Conservation (phyloP, 2,329 filamentous ascomycete genomes). For the Ustulina deusta region DNA sequence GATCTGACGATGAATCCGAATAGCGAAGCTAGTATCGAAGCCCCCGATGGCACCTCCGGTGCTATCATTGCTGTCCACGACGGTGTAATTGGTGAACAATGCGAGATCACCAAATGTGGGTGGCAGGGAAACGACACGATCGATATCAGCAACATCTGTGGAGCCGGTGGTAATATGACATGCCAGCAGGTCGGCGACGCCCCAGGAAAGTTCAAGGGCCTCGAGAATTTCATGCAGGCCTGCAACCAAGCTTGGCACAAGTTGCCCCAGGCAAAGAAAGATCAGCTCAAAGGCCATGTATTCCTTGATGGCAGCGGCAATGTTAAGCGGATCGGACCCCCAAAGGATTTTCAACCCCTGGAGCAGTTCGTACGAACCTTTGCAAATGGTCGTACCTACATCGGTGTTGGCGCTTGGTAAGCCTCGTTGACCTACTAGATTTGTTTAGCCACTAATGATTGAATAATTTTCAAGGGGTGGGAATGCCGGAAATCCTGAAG, state of each 20-base stretch:
- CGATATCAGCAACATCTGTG: conserved; percentile 54
- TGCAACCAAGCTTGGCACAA: conserved; percentile 53
- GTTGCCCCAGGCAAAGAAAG: conserved; percentile 49
- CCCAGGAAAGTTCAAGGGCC: conserved; percentile 53
- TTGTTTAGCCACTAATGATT: conserved; percentile 19
- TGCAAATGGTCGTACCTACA: conserved; percentile 54
- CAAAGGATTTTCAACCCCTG: conserved; percentile 52
- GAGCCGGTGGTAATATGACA: conserved; percentile 56
- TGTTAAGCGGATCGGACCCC: conserved; percentile 52
- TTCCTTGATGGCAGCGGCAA: conserved; percentile 49
- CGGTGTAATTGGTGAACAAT: conserved; percentile 55
- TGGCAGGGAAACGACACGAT: conserved; percentile 47
- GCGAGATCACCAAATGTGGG: conserved; percentile 56
- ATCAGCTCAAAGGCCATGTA: conserved; percentile 51
- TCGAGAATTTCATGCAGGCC: conserved; percentile 55
- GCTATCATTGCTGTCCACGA: conserved; percentile 57
- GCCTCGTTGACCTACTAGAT: conserved; percentile 1
- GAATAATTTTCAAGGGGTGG: conserved; percentile 44
- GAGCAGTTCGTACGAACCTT: conserved; percentile 55
- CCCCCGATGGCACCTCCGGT: conserved; percentile 52
- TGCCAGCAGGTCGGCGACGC: conserved; percentile 54
- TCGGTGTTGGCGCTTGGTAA: conserved; percentile 54
- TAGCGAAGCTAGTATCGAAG: conserved; percentile 46
- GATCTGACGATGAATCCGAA: conserved; percentile 51
- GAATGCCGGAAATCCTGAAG: conserved; percentile 49